Percentiles rank a stretch among this genome's conserved stretches.
Conservation (phyloP, 2,329 filamentous ascomycete genomes). For the Clonostachys chloroleuca region DNA sequence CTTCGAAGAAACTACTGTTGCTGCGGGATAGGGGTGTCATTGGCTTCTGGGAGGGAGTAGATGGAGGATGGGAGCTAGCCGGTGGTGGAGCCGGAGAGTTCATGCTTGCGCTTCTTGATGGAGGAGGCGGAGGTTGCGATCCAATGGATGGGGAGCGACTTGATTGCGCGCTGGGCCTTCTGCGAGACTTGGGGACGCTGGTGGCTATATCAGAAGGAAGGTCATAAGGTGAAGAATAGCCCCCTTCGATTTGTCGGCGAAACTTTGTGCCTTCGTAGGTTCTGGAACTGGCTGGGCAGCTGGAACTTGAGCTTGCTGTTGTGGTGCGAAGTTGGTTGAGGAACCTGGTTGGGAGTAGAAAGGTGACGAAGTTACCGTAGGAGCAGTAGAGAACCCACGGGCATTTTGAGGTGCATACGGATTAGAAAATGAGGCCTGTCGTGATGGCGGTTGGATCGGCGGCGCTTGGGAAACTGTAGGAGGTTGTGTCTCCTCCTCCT, state of each 20-base stretch:
- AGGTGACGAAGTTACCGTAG: neutral
- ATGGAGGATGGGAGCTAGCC: constrained; percentile 21
- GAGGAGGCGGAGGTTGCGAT: constrained; percentile 42
- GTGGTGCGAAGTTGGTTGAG: constrained; percentile 3
- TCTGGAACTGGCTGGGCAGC: constrained; percentile 28
- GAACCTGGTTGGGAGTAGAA: neutral
- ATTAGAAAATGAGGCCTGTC: constrained; percentile 1
- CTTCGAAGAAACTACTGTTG: constrained; percentile 69
- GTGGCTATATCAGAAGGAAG: constrained; percentile 75
- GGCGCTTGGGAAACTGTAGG: too few species aligned
- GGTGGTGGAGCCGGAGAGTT: constrained; percentile 20
- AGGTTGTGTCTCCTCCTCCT: constrained; percentile 10
- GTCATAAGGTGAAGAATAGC: constrained; percentile 93
- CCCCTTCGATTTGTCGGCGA: constrained; percentile 84
- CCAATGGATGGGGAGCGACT: constrained; percentile 36
- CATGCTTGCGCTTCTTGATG: constrained; percentile 56
- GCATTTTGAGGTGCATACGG: constrained; percentile 3
- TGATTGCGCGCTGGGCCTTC: constrained; percentile 57
- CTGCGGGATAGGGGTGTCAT: constrained; percentile 23
- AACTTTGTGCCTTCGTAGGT: constrained; percentile 68
- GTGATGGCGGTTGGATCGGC: too few species aligned
- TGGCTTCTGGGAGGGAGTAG: constrained; percentile 18
- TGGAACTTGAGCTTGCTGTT: constrained; percentile 28
- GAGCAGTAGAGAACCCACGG: neutral
- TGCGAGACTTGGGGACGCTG: constrained; percentile 57